Evolutionary conservation across 2,329 filamentous ascomycete species (phyloP).

Genomic region (Neoscytalidium dimidiatum): DNA sequence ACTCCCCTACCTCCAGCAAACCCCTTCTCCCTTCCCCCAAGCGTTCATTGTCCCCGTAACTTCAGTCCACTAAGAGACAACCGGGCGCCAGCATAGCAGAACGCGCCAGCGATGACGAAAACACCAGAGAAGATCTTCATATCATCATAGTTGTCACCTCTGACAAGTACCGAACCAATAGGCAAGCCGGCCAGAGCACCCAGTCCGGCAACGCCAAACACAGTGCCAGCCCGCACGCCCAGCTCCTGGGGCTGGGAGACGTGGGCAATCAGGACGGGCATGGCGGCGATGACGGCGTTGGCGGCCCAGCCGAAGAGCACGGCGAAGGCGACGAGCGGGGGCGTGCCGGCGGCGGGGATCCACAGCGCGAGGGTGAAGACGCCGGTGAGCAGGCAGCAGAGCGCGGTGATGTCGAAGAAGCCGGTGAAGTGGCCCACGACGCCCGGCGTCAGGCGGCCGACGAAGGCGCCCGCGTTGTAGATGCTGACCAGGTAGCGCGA

Average conservation of each 20-base stretch:
- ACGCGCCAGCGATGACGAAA: not conserved
- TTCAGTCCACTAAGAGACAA: not conserved
- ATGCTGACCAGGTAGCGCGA: slow-evolving; percentile 53
- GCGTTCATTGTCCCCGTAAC: not conserved
- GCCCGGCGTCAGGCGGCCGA: slow-evolving; percentile 59
- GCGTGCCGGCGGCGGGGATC: slow-evolving; percentile 31
- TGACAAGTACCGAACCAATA: not conserved
- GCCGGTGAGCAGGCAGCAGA: slow-evolving; percentile 47
- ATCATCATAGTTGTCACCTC: not conserved
- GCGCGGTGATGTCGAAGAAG: slow-evolving; percentile 55
- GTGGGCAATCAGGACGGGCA: not conserved
- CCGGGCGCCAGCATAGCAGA: not conserved
- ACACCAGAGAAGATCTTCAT: not conserved
- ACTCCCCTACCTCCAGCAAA: no score
- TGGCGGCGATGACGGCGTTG: slow-evolving; percentile 52
- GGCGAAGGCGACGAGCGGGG: slow-evolving; percentile 47
- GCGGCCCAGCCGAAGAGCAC: slow-evolving; percentile 55
- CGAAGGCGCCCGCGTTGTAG: slow-evolving; percentile 52
- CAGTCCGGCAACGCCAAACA: not conserved
- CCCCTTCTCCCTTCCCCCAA: no score
- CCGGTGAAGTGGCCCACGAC: slow-evolving; percentile 57
- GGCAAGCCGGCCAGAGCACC: not conserved
- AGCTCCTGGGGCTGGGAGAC: not conserved
- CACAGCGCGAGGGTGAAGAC: slow-evolving; percentile 54
- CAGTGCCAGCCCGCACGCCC: not conserved